Conservation (phyloP, 331 rosid genomes). For the Ulmus americana region DNA sequence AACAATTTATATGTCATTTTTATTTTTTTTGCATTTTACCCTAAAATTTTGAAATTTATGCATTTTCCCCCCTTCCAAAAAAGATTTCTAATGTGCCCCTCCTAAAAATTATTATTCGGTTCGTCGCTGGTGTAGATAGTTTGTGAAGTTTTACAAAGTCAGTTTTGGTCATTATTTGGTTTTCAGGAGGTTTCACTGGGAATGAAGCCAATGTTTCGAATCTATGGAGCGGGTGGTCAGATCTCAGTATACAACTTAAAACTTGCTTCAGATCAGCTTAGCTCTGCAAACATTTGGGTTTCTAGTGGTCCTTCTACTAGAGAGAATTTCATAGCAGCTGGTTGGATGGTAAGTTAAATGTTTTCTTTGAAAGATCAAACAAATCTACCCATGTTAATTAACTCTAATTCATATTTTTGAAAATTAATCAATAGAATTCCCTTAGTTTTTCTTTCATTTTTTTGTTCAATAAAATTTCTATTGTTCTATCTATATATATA, state of each 20-base stretch:
- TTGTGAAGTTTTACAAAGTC: no score
- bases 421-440: no score
- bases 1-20: not conserved
- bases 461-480: no score
- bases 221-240: not conserved
- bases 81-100: not conserved
- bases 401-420: no score
- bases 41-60: not conserved
- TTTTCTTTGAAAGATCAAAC: not conserved
- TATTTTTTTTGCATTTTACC: not conserved
- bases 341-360: constrained; percentile 12
- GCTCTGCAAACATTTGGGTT: constrained; percentile 10
- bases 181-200: constrained; percentile 5
- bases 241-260: not conserved
- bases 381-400: no score
- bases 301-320: not conserved
- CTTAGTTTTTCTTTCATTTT: no score
- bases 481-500: no score
- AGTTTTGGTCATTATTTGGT: not conserved
- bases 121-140: not conserved
- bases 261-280: constrained; percentile 7
- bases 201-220: not conserved
- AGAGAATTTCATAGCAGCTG: not conserved
- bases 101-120: not conserved
- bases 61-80: not conserved